Base-by-base conservation (phyloP, 352 stramenopile species). In the Elongisporangium senticosum region DNA sequence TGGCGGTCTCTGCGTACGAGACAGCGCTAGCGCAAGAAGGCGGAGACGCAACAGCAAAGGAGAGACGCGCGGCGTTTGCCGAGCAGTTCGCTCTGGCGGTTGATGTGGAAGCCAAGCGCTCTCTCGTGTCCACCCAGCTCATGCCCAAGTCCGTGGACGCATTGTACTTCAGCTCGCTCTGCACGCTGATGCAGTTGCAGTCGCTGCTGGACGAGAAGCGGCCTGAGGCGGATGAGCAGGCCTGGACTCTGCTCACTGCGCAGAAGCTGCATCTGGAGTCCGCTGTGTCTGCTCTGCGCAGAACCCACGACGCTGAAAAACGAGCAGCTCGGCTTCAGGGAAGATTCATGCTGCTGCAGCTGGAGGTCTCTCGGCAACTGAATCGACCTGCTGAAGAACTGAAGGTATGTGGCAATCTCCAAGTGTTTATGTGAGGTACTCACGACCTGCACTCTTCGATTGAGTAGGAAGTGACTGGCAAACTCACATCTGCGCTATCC, bases 291-390 rank as follows among this genome's bases (percentile, higher is more conserved):
- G 53, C 65, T 40, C 63, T 86, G 22, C 55, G 26, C 11, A 37
- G 5, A 13, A 59, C 53, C 19, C 37, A 50, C 15, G 73, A 64
- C 49, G 64, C 24, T 52, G 56, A 58, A 51, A 78, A 78, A 43
- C 14, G 13, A 43, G 33, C 54, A 0, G 53, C 68, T 53, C 71
- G 76, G 14, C 62, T 86, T 43, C 52, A 63, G 20, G 55, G 68
- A n/a, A 72, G 76, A 7, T 63, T 65, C 3, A 21, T 65, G 37
- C 20, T 86, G 47, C 57, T 84, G 23, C 62, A 79, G 52, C 59
- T 87, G 40, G 77, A 87, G 21, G 48, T 80, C 1, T 53, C 56
- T 21, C 72, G 59, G 53, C 74, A 64, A 48, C 43, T 83, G 8
- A 64, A 62, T 24, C 71, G 59, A 26, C n/a, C 62, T 0, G 14